These are phyloP conservation scores for Zoysia matrella DNA, from an alignment of 202 grass and related monocot genomes.

Conservation along the genomic window DNA sequence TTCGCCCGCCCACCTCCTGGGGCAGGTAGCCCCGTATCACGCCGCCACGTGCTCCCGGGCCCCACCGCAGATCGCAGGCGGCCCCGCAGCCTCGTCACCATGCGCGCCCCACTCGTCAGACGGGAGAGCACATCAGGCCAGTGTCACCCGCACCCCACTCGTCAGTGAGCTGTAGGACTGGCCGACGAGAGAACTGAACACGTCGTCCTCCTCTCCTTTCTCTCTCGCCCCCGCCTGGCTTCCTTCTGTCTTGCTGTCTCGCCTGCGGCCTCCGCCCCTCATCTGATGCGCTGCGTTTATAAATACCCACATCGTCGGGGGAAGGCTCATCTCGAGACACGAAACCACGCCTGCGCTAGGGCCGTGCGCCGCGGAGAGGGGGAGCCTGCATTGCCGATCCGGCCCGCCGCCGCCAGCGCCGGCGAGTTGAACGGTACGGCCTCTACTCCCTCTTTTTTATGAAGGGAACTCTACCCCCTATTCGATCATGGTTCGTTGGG, in stretches of 20 bases:
- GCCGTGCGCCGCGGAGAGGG: not conserved
- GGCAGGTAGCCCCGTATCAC: not conserved
- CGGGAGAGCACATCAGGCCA: not conserved
- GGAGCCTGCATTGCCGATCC: slow-evolving; percentile 44
- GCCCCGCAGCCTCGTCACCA: not conserved
- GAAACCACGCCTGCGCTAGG: slow-evolving; percentile 22
- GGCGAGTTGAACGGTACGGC: slow-evolving; percentile 14
- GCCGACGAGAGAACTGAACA: not conserved
- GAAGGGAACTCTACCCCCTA: not conserved
- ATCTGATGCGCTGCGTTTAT: slow-evolving; percentile 27
- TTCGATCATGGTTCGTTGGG: not conserved
- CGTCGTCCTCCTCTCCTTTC: not conserved
- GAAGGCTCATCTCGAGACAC: not conserved
- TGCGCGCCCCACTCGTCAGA: slow-evolving; percentile 15
- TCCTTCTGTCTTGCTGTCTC: not conserved
- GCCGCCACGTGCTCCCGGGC: not conserved
- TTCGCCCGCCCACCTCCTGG: not conserved
- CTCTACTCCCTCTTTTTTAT: not conserved
- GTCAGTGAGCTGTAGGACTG: slow-evolving; percentile 1
- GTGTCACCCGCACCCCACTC: not conserved
- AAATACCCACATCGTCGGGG: slow-evolving; percentile 29
- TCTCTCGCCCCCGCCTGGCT: too few relatives aligned
- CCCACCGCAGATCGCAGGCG: not conserved
- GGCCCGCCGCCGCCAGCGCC: not conserved
- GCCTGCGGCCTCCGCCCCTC: not conserved